phyloP scores from a whole-genome alignment of 179 eudicot genomes.

The Silene coronaria region DNA sequence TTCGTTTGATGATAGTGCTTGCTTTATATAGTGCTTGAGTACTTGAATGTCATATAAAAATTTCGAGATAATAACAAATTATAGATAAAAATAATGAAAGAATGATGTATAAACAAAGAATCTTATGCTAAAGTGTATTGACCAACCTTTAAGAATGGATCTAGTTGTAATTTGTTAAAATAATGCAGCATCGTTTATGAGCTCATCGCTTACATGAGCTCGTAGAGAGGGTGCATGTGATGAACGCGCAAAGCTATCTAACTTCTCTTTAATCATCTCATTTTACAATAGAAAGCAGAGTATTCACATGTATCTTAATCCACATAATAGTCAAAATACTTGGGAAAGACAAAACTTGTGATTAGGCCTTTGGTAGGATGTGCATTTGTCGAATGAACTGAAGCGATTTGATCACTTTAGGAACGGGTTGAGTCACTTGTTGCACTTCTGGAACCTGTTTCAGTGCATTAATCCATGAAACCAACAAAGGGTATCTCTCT shows the following conservation, averaged over 20 bases:
- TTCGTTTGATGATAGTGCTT: neutral
- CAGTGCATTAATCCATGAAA: slow-evolving; percentile 22
- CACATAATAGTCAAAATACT: no score
- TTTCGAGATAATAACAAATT: neutral
- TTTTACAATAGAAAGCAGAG: no score
- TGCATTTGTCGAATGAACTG: slow-evolving; percentile 11
- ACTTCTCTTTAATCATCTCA: no score
- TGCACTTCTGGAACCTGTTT: slow-evolving; percentile 15
- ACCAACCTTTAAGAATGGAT: neutral
- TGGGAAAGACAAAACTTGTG: neutral
- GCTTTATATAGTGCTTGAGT: neutral
- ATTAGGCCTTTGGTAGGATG: slow-evolving; percentile 2
- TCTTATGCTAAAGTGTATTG: neutral
- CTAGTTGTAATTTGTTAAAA: neutral
- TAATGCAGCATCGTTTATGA: neutral
- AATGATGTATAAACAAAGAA: neutral
- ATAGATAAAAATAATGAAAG: neutral
- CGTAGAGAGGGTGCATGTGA: no score
- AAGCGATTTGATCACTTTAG: slow-evolving; percentile 13
- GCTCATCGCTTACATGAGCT: slow-evolving; percentile 4
- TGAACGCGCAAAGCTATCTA: no score
- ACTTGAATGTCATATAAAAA: neutral
- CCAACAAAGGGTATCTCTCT: slow-evolving; percentile 26
- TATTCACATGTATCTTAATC: no score
- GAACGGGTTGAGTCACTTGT: slow-evolving; percentile 24